A percentile compares a stretch with the other conserved stretches of the same genome.
These are phyloP conservation scores for Kwoniella shandongensis DNA, from an alignment of 768 basidiomycete species.

Conservation along the genomic window DNA sequence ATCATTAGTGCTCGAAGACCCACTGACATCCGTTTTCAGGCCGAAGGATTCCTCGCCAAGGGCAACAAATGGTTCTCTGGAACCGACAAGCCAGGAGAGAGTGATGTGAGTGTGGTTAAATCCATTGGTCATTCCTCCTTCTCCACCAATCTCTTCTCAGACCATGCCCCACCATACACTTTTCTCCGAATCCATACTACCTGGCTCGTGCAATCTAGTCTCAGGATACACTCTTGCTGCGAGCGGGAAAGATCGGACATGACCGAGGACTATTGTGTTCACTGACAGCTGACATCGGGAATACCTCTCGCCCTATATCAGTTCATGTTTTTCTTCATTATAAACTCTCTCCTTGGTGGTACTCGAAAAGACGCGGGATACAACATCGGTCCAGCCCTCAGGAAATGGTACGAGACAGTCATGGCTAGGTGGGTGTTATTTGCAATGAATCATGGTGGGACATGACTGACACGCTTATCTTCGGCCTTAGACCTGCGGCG, in stretches of 20 bases:
- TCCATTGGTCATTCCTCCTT: no score
- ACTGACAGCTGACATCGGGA: no score
- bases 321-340: conserved; percentile 50
- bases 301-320: conserved; percentile 13
- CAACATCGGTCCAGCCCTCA: conserved; percentile 25
- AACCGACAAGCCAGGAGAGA: conserved; percentile 38
- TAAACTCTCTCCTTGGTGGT: conserved; percentile 37
- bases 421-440: conserved; percentile 30
- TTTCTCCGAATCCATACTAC: no score
- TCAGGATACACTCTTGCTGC: no score
- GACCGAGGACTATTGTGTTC: no score
- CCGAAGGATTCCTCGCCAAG: conserved; percentile 41
- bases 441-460: neutral
- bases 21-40: conserved; percentile 14
- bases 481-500: conserved; percentile 32
- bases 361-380: conserved; percentile 27
- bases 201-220: no score
- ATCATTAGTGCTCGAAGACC: no score
- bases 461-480: neutral
- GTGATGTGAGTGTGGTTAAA: conserved; percentile 39
- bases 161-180: no score
- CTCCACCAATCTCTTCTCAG: no score
- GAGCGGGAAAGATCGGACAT: no score
- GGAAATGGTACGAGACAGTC: conserved; percentile 41
- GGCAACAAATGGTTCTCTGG: conserved; percentile 34